These are phyloP conservation scores for Wickerhamiella vanderwaltii DNA, from an alignment of 805 yeast genomes.

Conservation along the genomic window DNA sequence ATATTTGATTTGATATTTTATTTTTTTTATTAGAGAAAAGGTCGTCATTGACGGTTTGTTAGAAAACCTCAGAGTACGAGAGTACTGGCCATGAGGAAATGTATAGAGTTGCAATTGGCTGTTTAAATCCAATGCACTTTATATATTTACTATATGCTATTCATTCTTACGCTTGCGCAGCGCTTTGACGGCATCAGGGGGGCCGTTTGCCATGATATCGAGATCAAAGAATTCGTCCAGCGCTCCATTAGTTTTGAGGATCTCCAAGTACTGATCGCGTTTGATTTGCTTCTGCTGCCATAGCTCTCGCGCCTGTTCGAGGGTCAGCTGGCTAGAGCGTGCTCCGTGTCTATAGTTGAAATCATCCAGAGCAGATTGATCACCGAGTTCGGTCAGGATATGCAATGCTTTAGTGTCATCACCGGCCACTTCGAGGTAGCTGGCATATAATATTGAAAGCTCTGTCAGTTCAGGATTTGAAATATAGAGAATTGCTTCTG, in stretches of 20 bases:
- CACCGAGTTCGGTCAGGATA: conserved; percentile 1
- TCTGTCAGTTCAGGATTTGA: neutral
- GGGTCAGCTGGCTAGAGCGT: neutral
- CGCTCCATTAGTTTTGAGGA: neutral
- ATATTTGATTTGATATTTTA: neutral
- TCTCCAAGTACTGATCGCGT: neutral
- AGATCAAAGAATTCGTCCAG: conserved; percentile 44
- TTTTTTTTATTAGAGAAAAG: no score
- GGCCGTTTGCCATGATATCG: conserved; percentile 33
- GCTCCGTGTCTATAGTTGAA: neutral
- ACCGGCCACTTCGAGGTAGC: conserved; percentile 14
- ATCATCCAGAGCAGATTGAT: conserved; percentile 3
- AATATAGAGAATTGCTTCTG: conserved; percentile 12
- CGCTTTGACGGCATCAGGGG: neutral
- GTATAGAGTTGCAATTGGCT: no score
- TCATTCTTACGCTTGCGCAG: no score
- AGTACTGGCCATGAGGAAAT: no score
- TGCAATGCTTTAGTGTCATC: conserved; percentile 11
- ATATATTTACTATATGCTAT: no score
- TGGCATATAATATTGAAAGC: conserved; percentile 4
- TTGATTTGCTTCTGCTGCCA: conserved; percentile 4
- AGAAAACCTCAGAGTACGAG: neutral
- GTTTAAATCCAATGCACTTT: no score
- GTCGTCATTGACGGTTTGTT: no score
- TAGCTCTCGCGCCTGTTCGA: neutral